Evolutionary conservation across 75 land plant genomes (phyloP).

Genomic region (Larix kaempferi): DNA sequence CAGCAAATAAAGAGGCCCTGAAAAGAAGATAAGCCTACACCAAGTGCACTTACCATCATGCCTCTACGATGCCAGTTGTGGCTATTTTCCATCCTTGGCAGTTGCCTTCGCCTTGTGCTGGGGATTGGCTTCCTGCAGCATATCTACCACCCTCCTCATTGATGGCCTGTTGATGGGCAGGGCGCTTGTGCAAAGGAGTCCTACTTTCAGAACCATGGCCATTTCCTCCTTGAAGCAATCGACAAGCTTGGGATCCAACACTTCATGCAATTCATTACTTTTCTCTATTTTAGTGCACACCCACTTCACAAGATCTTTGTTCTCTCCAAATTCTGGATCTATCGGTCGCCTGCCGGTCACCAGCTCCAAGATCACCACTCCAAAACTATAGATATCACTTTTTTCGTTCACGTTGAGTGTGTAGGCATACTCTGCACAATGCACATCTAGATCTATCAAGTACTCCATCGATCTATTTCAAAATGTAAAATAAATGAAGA

Average conservation of each 20-base stretch:
- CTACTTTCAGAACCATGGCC: slow-evolving; percentile 55
- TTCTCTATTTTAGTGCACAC: slow-evolving; percentile 17
- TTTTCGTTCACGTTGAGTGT: slow-evolving; percentile 36
- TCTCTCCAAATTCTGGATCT: slow-evolving; percentile 19
- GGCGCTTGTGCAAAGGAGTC: slow-evolving; percentile 65
- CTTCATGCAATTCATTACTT: slow-evolving; percentile 44
- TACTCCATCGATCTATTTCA: neutral
- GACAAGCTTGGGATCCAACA: slow-evolving; percentile 58
- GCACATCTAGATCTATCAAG: neutral
- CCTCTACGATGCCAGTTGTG: too few species aligned
- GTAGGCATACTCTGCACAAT: slow-evolving; percentile 37
- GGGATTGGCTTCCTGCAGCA: slow-evolving; percentile 52
- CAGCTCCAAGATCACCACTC: slow-evolving; percentile 33
- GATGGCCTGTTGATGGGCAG: slow-evolving; percentile 74
- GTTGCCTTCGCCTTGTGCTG: slow-evolving; percentile 15
- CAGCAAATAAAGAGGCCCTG: too few species aligned
- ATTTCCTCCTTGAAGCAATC: slow-evolving; percentile 55
- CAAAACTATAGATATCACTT: slow-evolving; percentile 34
- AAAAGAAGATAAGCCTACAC: too few species aligned
- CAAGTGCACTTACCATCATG: too few species aligned
- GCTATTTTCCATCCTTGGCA: too few species aligned
- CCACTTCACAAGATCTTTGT: slow-evolving; percentile 29
- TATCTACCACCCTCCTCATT: slow-evolving; percentile 75
- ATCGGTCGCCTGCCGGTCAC: slow-evolving; percentile 34
- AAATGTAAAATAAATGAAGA: too few species aligned